Conservation (phyloP, 257 asterid genomes). For the Ilex aquifolium region DNA sequence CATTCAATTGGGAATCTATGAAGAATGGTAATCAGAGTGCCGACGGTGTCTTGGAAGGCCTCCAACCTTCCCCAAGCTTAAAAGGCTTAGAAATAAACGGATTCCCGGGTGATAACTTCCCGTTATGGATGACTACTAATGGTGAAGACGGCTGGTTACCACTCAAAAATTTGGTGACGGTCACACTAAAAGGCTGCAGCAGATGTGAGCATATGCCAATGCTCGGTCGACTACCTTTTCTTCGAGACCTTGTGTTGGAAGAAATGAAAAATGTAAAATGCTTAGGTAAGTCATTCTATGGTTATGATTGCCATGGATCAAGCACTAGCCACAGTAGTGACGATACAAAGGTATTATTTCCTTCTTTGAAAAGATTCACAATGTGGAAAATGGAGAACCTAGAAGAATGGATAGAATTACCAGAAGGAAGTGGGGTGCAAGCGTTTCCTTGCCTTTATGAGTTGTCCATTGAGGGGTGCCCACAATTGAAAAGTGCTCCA, state of each 20-base stretch:
- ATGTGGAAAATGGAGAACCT: conserved; percentile 13
- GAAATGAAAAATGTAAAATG: conserved; percentile 8
- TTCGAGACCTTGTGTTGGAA: not conserved
- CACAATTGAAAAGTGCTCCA: conserved; percentile 15
- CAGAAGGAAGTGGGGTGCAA: not conserved
- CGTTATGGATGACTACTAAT: conserved; percentile 8
- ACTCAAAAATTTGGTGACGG: conserved; percentile 6
- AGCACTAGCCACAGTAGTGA: not conserved
- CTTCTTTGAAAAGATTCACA: conserved; percentile 8
- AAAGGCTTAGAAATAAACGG: not conserved
- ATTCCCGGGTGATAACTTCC: conserved; percentile 12
- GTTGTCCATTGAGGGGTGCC: conserved; percentile 2
- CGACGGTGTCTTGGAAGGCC: conserved; percentile 23
- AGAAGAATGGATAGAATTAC: conserved; percentile 17
- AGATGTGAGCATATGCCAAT: conserved; percentile 16
- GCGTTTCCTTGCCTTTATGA: conserved; percentile 18
- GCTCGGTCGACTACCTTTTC: conserved; percentile 11
- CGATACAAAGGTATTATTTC: conserved; percentile 10
- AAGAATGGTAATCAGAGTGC: not conserved
- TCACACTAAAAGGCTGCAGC: conserved; percentile 1
- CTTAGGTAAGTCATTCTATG: conserved; percentile 21
- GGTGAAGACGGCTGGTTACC: not conserved
- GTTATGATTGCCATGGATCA: not conserved
- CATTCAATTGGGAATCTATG: conserved; percentile 5
- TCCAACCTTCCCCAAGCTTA: conserved; percentile 19